phyloP scores from a whole-genome alignment of 306 rosid genomes.

The Glycyrrhiza uralensis region DNA sequence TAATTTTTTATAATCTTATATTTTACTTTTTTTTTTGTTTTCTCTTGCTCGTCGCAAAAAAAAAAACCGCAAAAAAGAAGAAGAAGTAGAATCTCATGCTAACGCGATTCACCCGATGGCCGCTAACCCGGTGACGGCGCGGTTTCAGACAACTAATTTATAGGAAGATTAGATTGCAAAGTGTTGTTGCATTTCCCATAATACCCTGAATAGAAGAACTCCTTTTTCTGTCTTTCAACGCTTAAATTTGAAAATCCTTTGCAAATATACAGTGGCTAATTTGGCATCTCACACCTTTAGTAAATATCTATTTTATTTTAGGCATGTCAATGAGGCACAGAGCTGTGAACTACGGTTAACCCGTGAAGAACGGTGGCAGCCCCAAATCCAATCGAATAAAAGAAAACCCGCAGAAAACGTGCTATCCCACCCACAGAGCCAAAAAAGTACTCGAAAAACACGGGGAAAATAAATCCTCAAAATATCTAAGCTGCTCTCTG shows the following conservation, averaged over 20 bases:
- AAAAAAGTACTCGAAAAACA: neutral
- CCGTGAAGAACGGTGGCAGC: neutral
- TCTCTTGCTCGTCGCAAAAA: too few relatives aligned
- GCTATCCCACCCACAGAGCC: neutral
- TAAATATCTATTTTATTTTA: neutral
- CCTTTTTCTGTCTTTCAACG: neutral
- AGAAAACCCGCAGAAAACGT: neutral
- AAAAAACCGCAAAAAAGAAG: too few relatives aligned
- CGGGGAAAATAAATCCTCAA: neutral
- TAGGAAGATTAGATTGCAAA: too few relatives aligned
- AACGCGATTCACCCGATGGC: too few relatives aligned
- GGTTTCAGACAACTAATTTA: too few relatives aligned
- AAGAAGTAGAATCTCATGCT: too few relatives aligned
- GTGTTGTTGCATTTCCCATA: neutral
- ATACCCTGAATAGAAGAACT: neutral
- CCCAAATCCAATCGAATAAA: neutral
- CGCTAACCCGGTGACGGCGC: too few relatives aligned
- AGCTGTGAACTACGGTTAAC: too few relatives aligned
- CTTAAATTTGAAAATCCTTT: too few relatives aligned
- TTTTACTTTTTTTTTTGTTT: too few relatives aligned
- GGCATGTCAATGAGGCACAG: neutral
- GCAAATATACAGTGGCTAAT: neutral
- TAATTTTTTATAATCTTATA: too few relatives aligned
- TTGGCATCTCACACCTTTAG: neutral
- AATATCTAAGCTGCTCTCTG: neutral